Base-by-base conservation (phyloP, 1,284 basidiomycete genomes). In the Puccinia novopanici region DNA sequence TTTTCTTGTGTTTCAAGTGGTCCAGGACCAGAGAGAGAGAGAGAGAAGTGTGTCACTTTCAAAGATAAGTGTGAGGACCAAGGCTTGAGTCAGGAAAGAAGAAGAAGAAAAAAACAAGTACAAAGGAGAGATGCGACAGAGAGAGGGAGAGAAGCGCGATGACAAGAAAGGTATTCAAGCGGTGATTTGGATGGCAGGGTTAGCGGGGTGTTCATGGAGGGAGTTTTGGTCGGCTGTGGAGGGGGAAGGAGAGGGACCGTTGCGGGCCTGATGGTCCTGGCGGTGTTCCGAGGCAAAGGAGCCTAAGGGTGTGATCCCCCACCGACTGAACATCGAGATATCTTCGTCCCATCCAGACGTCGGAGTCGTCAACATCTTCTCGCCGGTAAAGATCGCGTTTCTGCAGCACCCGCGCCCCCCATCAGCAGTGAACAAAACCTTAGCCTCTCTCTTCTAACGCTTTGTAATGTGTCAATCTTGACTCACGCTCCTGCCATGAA, bases 351-450 rank as follows among this genome's bases (percentile, higher is more conserved):
- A 87, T 42, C 85, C 85, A 15, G 84, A 85, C 0, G 87, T 87
- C 92, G 96, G 95, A 17, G 96, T 98, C 8, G 96, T 99, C 82
- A 99, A 87, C 96, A 98, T 98, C 84, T 92, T 89, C 85, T 98
- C 94, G 59, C 96, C 96, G 24, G 96, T 99, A 86, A 99, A 99
- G 82, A 98, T 92, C 55, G 96, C 96, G 85, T 99, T 99, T 68
- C 78, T 80, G 61, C 0, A 48, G 1, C 24, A 30, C 40, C 22
- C 12, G 24, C 8, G 12, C 19, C 17, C 34, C 55, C 45, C 2
- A 19, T 8, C 22, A 68, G 30, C 68, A 71, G n/a, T 17, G 9
- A 30, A 19, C 40, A 10, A 19, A 19, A 9, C 9, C 27, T 65
- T 34, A 65, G n/a, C 30, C 6, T 19, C 52, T n/a, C 52, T 40